Conservation (phyloP, 2,329 filamentous ascomycete species). For the Clonostachys sp. region DNA sequence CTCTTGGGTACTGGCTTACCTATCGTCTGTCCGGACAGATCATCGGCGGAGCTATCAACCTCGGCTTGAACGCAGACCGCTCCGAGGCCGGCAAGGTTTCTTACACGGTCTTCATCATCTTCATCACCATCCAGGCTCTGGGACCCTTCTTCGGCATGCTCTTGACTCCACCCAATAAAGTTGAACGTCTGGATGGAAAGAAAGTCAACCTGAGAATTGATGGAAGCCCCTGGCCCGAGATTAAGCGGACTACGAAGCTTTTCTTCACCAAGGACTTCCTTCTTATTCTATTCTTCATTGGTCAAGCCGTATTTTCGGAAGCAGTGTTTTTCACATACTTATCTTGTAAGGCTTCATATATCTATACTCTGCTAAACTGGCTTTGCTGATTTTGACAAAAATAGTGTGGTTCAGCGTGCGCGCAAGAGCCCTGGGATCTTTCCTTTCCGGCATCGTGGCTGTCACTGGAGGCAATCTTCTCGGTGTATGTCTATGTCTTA, state of each 20-base stretch:
- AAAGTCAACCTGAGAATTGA: slow-evolving; percentile 55
- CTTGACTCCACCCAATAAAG: slow-evolving; percentile 54
- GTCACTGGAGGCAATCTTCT: slow-evolving; percentile 62
- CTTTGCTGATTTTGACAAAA: not conserved
- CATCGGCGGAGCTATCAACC: slow-evolving; percentile 66
- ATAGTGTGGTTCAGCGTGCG: slow-evolving; percentile 66
- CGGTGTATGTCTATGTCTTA: slow-evolving; percentile 34
- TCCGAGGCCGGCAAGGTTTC: slow-evolving; percentile 57
- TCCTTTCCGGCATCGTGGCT: slow-evolving; percentile 64
- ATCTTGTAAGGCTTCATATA: slow-evolving; percentile 8
- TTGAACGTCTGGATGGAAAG: slow-evolving; percentile 61
- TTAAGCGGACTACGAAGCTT: slow-evolving; percentile 52
- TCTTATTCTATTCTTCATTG: slow-evolving; percentile 62
- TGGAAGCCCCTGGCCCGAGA: slow-evolving; percentile 50
- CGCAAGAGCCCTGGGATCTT: slow-evolving; percentile 64
- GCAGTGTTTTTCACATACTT: slow-evolving; percentile 70
- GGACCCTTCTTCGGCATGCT: slow-evolving; percentile 63
- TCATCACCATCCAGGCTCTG: slow-evolving; percentile 64
- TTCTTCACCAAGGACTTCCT: slow-evolving; percentile 61
- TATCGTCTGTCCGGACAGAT: slow-evolving; percentile 60
- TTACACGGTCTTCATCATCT: slow-evolving; percentile 64
- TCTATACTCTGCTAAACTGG: not conserved
- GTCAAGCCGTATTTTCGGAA: slow-evolving; percentile 66
- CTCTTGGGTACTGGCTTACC: slow-evolving; percentile 64
- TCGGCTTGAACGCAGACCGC: slow-evolving; percentile 58